Evolutionary conservation across 345 rosid species (phyloP).

Genomic region (Isatis tinctoria): DNA sequence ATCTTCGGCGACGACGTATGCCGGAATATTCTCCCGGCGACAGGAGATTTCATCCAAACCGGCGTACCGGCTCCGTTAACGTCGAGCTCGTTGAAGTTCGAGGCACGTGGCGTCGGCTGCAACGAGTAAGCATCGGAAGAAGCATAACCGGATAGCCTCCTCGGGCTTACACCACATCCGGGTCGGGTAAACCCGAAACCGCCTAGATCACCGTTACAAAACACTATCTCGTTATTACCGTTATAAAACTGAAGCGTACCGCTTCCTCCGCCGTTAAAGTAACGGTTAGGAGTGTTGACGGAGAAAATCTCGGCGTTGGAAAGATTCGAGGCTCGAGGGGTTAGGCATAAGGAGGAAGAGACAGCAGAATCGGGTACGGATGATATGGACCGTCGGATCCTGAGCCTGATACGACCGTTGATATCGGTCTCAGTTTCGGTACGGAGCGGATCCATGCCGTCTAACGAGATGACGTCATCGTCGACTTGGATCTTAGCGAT

Average conservation of each 20-base stretch:
- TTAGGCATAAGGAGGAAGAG: conserved; percentile 38
- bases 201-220: conserved; percentile 47
- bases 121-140: conserved; percentile 74
- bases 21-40: conserved; percentile 59
- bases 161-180: conserved; percentile 41
- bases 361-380: conserved; percentile 32
- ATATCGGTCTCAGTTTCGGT: conserved; percentile 46
- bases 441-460: conserved; percentile 44
- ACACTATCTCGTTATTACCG: conserved; percentile 41
- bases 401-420: conserved; percentile 39
- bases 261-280: conserved; percentile 56
- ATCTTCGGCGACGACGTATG: conserved; percentile 63
- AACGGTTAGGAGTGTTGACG: conserved; percentile 45
- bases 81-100: conserved; percentile 45
- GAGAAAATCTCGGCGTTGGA: conserved; percentile 55
- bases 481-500: conserved; percentile 45
- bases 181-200: conserved; percentile 53
- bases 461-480: conserved; percentile 50
- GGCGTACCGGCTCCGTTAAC: conserved; percentile 24
- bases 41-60: conserved; percentile 40
- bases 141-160: conserved; percentile 55
- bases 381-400: conserved; percentile 37
- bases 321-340: conserved; percentile 45
- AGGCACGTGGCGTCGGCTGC: conserved; percentile 49
- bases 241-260: conserved; percentile 38